Evolutionary conservation across 441 rosid genomes (phyloP).

Genomic region (Euphorbia schlechtendalii): DNA sequence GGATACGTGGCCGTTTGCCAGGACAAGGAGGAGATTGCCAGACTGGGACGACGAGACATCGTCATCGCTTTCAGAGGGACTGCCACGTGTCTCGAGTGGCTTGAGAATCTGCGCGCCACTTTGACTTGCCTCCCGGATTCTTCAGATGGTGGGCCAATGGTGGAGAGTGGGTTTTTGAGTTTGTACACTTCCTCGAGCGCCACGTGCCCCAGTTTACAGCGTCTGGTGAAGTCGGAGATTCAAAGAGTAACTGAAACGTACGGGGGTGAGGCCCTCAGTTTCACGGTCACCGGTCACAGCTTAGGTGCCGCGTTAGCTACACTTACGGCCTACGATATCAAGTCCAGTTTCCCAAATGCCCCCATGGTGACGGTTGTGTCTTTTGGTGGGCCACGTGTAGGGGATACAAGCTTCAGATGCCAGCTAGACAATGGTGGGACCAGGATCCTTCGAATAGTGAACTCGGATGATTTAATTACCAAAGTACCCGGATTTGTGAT

Average conservation of each 20-base stretch:
- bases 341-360: slow-evolving; percentile 28
- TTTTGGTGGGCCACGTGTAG: slow-evolving; percentile 82
- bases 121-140: slow-evolving; percentile 34
- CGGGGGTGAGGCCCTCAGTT: slow-evolving; percentile 54
- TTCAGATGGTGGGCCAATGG: slow-evolving; percentile 42
- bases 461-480: slow-evolving; percentile 66
- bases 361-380: slow-evolving; percentile 64
- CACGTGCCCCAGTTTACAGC: slow-evolving; percentile 37
- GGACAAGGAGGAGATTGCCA: slow-evolving; percentile 57
- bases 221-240: slow-evolving; percentile 51
- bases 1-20: slow-evolving; percentile 79
- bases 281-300: slow-evolving; percentile 72
- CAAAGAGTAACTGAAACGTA: slow-evolving; percentile 39
- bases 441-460: slow-evolving; percentile 56
- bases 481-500: slow-evolving; percentile 68
- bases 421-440: slow-evolving; percentile 52
- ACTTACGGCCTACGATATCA: slow-evolving; percentile 55
- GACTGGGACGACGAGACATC: slow-evolving; percentile 68
- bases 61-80: slow-evolving; percentile 68
- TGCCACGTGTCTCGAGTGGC: slow-evolving; percentile 70
- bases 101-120: slow-evolving; percentile 63
- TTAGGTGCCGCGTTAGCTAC: slow-evolving; percentile 57
- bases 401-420: slow-evolving; percentile 42
- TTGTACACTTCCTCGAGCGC: slow-evolving; percentile 46
- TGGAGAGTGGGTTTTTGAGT: slow-evolving; percentile 69